Base-by-base conservation (phyloP, 2,329 filamentous ascomycete genomes). In the Alternaria alternata region DNA sequence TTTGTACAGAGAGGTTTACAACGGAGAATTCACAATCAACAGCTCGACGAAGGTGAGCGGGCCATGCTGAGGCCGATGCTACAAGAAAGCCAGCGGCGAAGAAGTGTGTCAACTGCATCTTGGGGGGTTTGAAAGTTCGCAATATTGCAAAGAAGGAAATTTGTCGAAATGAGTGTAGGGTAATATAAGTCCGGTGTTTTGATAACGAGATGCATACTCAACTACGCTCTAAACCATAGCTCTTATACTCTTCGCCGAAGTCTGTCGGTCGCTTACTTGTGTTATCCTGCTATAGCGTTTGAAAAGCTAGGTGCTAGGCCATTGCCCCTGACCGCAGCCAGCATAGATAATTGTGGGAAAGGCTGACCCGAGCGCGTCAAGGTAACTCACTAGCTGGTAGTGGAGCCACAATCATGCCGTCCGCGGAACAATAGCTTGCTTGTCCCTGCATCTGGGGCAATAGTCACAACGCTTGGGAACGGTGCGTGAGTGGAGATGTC, bases 1-100 rank as follows among this genome's bases (percentile, higher is more conserved):
- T 26, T 26, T 26, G 24, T 26, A 26, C 24, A 7, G 24, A 26
- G 24, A 26, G 7, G 7, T 26, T 26, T 26, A 26, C 24, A 26
- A 26, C 22, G 38, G 28, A 43, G 41, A 53, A 43, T 43, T n/a
- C 41, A 43, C 39, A 53, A 30, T 53, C 38, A 43, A 34, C 51
- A 42, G 20, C 51, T 18, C 51, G 34, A 30, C 51, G 38, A 30
- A 53, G 24, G 18, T 32, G 26, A 53, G 51, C 38, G n/a, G 39
- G 38, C 36, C 38, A 30, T 43, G 39, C 51, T 12, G 26, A 43
- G 24, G 34, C 24, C 22, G 38, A 36, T 28, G 22, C 51, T 32
- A 26, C n/a, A 43, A 53, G 26, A 28, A 53, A 9, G 14, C 51
- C 39, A 30, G 22, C n/a, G 18, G 51, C 39, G 20, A 53, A 24